Conservation (phyloP, 2,329 filamentous ascomycete genomes). For the Pseudogymnoascus sp. region DNA sequence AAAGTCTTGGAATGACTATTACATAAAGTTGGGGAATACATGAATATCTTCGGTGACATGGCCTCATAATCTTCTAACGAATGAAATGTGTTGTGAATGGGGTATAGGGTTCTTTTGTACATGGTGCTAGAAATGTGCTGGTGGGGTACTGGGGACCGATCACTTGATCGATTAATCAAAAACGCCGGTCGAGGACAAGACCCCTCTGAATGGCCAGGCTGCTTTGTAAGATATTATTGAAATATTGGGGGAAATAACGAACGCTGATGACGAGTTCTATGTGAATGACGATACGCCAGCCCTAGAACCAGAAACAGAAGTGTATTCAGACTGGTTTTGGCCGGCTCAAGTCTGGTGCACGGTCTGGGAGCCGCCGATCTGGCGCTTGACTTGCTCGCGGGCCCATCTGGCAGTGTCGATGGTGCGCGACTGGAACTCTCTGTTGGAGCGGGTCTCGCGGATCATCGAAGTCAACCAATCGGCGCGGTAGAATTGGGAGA, state of each 20-base stretch:
- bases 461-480: constrained; percentile 88
- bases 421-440: constrained; percentile 77
- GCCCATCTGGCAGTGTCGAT: constrained; percentile 96
- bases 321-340: not conserved
- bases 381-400: constrained; percentile 93
- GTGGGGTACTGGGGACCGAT: constrained; percentile 14
- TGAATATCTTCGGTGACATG: constrained; percentile 15
- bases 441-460: constrained; percentile 83
- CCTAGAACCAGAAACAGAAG: constrained; percentile 8
- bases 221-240: constrained; percentile 12
- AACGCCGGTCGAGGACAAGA: constrained; percentile 30
- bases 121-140: constrained; percentile 9
- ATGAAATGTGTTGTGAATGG: constrained; percentile 11
- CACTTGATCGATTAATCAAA: constrained; percentile 20
- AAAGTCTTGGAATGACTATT: constrained; percentile 12
- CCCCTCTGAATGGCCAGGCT: constrained; percentile 27
- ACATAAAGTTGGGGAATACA: constrained; percentile 15
- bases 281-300: constrained; percentile 7
- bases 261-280: constrained; percentile 11
- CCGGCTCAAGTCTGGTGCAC: constrained; percentile 28
- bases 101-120: constrained; percentile 11
- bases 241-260: constrained; percentile 12
- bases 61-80: constrained; percentile 11
- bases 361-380: constrained; percentile 49
- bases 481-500: constrained; percentile 74